phyloP scores from a whole-genome alignment of 2,329 filamentous ascomycete genomes.

The Fusarium keratoplasticum region DNA sequence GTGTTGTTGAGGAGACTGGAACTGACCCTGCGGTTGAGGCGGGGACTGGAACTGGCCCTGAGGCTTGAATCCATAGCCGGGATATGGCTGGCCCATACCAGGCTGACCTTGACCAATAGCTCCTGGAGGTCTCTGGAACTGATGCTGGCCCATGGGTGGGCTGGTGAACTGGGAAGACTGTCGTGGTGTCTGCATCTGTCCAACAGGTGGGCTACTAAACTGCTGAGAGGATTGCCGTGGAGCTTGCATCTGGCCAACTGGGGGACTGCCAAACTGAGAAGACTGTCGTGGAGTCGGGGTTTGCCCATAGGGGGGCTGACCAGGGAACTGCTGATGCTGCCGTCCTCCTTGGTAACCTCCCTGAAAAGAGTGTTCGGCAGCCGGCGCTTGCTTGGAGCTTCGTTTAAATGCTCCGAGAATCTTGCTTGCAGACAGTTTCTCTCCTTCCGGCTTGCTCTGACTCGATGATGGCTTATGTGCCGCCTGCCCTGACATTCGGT shows the following conservation, averaged over 20 bases:
- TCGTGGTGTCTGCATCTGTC: conserved; percentile 28
- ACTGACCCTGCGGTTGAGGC: conserved; percentile 15
- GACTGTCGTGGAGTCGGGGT: conserved; percentile 17
- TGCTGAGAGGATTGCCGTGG: conserved; percentile 26
- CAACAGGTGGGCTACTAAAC: conserved; percentile 22
- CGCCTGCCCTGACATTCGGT: conserved; percentile 48
- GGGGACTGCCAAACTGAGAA: conserved; percentile 23
- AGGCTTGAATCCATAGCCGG: conserved; percentile 14
- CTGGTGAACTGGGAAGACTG: conserved; percentile 34
- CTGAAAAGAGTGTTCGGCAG: conserved; percentile 18
- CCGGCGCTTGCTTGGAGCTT: conserved; percentile 44
- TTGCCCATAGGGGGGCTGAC: conserved; percentile 16
- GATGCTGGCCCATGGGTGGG: conserved; percentile 30
- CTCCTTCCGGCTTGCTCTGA: conserved; percentile 35
- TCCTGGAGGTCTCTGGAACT: conserved; percentile 17
- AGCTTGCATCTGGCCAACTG: conserved; percentile 24
- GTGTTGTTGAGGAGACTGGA: not conserved
- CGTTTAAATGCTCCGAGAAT: conserved; percentile 49
- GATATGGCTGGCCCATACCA: conserved; percentile 19
- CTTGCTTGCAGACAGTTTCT: conserved; percentile 43
- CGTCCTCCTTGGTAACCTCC: conserved; percentile 4
- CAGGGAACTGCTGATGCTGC: conserved; percentile 19
- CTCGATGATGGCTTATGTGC: conserved; percentile 30
- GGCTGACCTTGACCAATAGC: conserved; percentile 7
- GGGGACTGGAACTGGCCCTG: conserved; percentile 30